Evolutionary conservation across 768 basidiomycete species (phyloP).

Genomic region (Pisolithus orientalis): DNA sequence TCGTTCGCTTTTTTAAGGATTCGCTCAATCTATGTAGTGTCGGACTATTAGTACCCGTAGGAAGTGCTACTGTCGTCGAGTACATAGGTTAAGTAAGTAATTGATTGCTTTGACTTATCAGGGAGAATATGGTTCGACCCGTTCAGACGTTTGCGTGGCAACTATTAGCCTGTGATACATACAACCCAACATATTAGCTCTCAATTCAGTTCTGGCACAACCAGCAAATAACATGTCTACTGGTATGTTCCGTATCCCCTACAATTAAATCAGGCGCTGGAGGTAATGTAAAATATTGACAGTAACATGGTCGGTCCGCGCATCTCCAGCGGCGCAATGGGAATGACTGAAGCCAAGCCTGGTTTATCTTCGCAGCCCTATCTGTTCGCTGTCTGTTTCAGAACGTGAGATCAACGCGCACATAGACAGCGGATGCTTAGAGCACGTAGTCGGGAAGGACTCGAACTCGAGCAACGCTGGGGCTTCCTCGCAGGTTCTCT

Average conservation of each 20-base stretch:
- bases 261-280: background rate
- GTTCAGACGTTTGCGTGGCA: too few species aligned
- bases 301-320: conserved; percentile 20
- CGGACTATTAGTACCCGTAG: too few species aligned
- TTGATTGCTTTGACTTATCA: too few species aligned
- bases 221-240: background rate
- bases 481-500: background rate
- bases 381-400: conserved; percentile 39
- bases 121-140: too few species aligned
- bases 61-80: too few species aligned
- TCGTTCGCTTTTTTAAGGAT: too few species aligned
- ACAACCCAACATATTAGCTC: too few species aligned
- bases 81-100: too few species aligned
- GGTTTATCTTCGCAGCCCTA: conserved; percentile 32
- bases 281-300: background rate
- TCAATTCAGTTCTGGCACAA: too few species aligned
- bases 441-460: conserved; percentile 9
- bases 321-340: background rate
- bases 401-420: conserved; percentile 44
- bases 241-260: background rate
- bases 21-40: too few species aligned
- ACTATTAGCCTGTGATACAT: too few species aligned
- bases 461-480: background rate
- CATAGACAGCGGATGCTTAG: conserved; percentile 41
- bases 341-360: background rate